Percentiles rank a stretch among this genome's conserved stretches.
These are phyloP conservation scores for Rhodofomes roseus DNA, from an alignment of 1,284 basidiomycete genomes.

Conservation along the genomic window DNA sequence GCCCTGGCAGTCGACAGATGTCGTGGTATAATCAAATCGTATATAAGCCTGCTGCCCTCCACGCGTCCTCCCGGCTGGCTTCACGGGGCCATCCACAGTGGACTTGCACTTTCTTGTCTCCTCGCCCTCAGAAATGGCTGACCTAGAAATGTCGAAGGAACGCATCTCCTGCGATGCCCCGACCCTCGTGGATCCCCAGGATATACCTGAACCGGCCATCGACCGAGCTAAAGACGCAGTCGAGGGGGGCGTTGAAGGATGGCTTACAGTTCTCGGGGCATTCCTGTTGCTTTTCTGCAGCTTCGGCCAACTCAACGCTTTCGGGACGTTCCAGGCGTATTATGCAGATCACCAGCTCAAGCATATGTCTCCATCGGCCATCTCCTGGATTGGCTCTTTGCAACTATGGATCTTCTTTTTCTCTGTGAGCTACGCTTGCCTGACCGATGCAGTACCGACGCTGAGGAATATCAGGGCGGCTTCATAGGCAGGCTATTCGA, in stretches of 20 bases:
- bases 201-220: not conserved
- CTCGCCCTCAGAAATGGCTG: not conserved
- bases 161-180: not conserved
- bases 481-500: slow-evolving; percentile 34
- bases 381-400: slow-evolving; percentile 46
- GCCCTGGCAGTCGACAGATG: not conserved
- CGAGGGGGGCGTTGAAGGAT: slow-evolving; percentile 32
- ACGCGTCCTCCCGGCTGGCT: not conserved
- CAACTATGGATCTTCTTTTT: slow-evolving; percentile 39
- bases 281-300: slow-evolving; percentile 35
- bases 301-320: slow-evolving; percentile 36
- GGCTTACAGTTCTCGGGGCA: slow-evolving; percentile 34
- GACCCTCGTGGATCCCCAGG: not conserved
- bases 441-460: not conserved
- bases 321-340: slow-evolving; percentile 41
- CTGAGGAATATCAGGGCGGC: slow-evolving; percentile 22
- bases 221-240: slow-evolving; percentile 2
- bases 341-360: slow-evolving; percentile 38
- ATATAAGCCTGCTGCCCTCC: not conserved
- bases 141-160: not conserved
- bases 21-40: too few species aligned
- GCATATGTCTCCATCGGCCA: slow-evolving; percentile 32
- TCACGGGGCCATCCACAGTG: not conserved
- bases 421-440: slow-evolving; percentile 27
- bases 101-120: not conserved